phyloP scores from a whole-genome alignment of 1,284 basidiomycete genomes.

The Hymenochaete sp. region DNA sequence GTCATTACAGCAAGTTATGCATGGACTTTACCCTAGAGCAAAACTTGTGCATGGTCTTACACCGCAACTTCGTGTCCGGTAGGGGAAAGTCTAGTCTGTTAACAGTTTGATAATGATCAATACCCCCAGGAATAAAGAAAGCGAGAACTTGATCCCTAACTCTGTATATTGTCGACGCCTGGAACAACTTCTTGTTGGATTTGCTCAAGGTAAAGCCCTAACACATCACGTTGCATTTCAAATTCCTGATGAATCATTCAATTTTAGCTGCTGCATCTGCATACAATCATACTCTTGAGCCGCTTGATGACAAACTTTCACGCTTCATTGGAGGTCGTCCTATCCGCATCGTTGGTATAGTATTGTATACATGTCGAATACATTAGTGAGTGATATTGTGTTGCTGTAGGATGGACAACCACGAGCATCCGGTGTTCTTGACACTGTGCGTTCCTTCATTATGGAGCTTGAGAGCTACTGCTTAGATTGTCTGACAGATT shows the following conservation, averaged over 20 bases:
- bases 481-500: constrained; percentile 32
- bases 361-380: neutral
- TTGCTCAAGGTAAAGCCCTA: constrained; percentile 42
- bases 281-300: constrained; percentile 58
- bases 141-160: constrained; percentile 72
- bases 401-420: constrained; percentile 56
- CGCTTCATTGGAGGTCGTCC: constrained; percentile 65
- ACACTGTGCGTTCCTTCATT: constrained; percentile 46
- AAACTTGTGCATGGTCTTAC: constrained; percentile 37
- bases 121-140: constrained; percentile 46
- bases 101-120: neutral
- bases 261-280: constrained; percentile 51
- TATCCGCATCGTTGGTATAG: constrained; percentile 39
- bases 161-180: constrained; percentile 59
- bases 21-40: constrained; percentile 57
- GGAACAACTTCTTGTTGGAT: constrained; percentile 51
- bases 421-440: constrained; percentile 70
- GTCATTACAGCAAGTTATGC: constrained; percentile 64
- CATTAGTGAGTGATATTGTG: neutral
- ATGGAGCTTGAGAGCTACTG: neutral
- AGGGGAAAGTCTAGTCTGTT: constrained; percentile 12
- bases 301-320: constrained; percentile 55
- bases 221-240: neutral
- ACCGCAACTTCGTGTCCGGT: constrained; percentile 56
- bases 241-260: too few species aligned